phyloP scores from a whole-genome alignment of 768 basidiomycete species.

The Boletus reticulatus region DNA sequence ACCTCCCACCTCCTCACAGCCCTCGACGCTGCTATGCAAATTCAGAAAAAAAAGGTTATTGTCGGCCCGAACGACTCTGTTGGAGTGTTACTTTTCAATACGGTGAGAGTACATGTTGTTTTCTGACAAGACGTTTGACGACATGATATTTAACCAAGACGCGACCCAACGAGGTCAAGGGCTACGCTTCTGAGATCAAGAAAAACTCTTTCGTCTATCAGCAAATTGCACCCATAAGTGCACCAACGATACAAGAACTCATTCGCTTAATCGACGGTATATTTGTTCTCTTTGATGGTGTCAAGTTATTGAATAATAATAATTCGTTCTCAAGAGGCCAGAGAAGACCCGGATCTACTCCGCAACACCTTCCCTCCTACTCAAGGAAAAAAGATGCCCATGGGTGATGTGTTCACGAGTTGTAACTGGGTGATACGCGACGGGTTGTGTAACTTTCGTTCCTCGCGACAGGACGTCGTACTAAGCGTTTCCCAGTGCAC shows the following conservation, averaged over 20 bases:
- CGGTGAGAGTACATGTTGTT: conserved; percentile 48
- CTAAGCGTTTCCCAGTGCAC: conserved; percentile 48
- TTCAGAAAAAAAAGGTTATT: conserved; percentile 88
- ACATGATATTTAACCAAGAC: conserved; percentile 13
- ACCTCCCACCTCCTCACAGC: conserved; percentile 78
- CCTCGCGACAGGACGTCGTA: conserved; percentile 14
- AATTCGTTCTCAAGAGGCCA: conserved; percentile 45
- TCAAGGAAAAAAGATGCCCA: conserved; percentile 57
- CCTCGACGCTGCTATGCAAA: conserved; percentile 79
- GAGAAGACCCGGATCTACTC: conserved; percentile 59
- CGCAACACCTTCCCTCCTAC: conserved; percentile 63
- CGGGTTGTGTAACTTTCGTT: conserved; percentile 47
- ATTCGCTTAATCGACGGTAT: conserved; percentile 76
- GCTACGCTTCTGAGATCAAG: conserved; percentile 58
- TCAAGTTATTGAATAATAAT: conserved; percentile 7
- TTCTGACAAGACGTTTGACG: neutral
- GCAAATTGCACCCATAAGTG: conserved; percentile 71
- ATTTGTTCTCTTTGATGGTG: conserved; percentile 5
- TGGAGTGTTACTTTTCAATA: conserved; percentile 91
- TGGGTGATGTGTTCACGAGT: conserved; percentile 88
- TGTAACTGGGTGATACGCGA: conserved; percentile 90
- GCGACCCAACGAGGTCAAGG: conserved; percentile 32
- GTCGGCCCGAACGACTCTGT: conserved; percentile 86
- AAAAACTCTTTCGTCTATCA: conserved; percentile 71
- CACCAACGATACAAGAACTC: conserved; percentile 77